Evolutionary conservation across 1,139 yeast species (phyloP).

Genomic region (Debaryomycetaceae sp.): DNA sequence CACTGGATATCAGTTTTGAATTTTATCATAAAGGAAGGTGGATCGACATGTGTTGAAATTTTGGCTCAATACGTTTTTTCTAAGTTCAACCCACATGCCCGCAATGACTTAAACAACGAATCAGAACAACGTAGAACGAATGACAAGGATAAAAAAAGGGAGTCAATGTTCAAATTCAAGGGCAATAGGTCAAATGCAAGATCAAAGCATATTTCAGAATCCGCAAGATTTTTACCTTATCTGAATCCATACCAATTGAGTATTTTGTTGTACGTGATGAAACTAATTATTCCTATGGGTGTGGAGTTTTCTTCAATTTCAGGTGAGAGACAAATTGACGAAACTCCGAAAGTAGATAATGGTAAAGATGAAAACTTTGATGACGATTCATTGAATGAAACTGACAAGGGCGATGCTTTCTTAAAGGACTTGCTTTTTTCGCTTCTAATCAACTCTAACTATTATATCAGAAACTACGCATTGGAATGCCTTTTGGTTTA

Average conservation of each 20-base stretch:
- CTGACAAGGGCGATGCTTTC: conserved; percentile 18
- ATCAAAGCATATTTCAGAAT: conserved; percentile 15
- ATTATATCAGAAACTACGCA: conserved; percentile 37
- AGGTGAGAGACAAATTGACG: conserved; percentile 8
- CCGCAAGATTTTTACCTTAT: conserved; percentile 24
- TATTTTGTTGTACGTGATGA: conserved; percentile 29
- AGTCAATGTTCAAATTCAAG: conserved; percentile 29
- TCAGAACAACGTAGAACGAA: conserved; percentile 2
- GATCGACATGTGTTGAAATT: conserved; percentile 38
- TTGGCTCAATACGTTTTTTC: conserved; percentile 29
- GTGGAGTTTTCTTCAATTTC: conserved; percentile 26
- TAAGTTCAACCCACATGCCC: conserved; percentile 21
- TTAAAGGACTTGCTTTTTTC: conserved; percentile 30
- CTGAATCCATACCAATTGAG: conserved; percentile 36
- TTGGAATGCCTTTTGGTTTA: conserved; percentile 31
- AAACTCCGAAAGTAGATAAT: conserved; percentile 7
- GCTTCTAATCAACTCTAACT: conserved; percentile 31
- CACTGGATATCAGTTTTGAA: conserved; percentile 33
- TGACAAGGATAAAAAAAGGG: conserved; percentile 19
- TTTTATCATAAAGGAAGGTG: conserved; percentile 36
- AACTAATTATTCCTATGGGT: conserved; percentile 37
- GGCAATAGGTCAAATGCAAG: conserved; percentile 19
- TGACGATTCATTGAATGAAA: conserved; percentile 16
- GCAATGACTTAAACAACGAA: conserved; percentile 9
- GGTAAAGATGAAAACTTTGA: conserved; percentile 14